Base-by-base conservation (phyloP, 768 basidiomycete species). In the Auriculariales sp. region DNA sequence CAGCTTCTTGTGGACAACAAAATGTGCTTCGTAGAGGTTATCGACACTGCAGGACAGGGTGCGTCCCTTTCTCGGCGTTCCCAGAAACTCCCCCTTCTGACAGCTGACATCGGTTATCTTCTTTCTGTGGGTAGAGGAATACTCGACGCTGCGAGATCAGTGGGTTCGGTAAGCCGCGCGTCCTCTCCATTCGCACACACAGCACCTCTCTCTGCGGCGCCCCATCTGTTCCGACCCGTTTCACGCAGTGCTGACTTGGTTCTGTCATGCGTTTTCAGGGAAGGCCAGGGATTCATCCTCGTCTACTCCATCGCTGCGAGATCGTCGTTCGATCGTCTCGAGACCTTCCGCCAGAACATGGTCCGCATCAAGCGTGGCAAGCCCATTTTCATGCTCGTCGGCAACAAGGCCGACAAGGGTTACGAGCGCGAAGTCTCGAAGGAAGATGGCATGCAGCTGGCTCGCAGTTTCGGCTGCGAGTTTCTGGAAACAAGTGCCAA, bases 11-110 rank as follows among this genome's bases (percentile, higher is more conserved):
- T 95, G 55, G 92, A 94, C 66, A 90, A 91, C 62, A 77, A 82
- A 58, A 92, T 92, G 79, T 93, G 90, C 68, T 85, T 92, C 64
- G 79, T 97, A 56, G 92, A 97, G 66, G 89, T 97, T 54, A 87
- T 97, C 64, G 92, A 97, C 68, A 95, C 93, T 58, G 93, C 93
- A 46, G 92, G 92, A 28, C 92, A 97, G 79, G 91, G 91, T 92
- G 60, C 55, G 79, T 68, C 19, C 31, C 48, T 19, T 46, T 28
- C 34, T 49, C 28, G 45, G 12, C 17, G n/a, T n/a, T n/a, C 46
- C 46, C 42, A 10, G 35, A 22, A 19, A 49, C 45, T 49, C 28
- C 35, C 47, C 28, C 47, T 53, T 46, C 47, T 28, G 49, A 51
- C 54, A 53, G 51, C 54, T 59, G 58, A 44, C 39, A 7, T 6